These are phyloP conservation scores for Amylostereum chailletii DNA, from an alignment of 1,284 basidiomycete genomes.

Conservation along the genomic window DNA sequence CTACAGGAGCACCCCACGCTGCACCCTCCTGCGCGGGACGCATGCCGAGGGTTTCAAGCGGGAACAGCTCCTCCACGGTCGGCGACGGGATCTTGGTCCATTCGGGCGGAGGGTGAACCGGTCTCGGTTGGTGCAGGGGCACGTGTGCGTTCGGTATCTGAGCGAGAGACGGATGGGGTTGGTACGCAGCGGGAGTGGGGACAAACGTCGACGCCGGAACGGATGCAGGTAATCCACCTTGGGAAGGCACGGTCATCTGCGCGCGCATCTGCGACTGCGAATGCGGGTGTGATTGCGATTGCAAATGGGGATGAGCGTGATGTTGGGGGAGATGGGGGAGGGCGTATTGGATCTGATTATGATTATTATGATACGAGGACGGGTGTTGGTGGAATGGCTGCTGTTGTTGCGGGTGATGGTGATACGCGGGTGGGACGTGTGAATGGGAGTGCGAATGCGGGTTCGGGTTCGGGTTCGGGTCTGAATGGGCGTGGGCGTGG, in stretches of 20 bases:
- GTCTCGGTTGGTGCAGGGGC: constrained; percentile 9
- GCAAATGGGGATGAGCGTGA: not conserved
- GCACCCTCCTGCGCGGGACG: not conserved
- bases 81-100: constrained; percentile 10
- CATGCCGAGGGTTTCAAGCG: not conserved
- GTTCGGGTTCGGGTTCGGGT: not conserved
- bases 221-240: no score
- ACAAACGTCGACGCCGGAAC: not conserved
- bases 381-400: not conserved
- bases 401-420: not conserved
- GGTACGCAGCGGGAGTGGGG: not conserved
- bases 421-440: not conserved
- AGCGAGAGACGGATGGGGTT: not conserved
- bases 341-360: not conserved
- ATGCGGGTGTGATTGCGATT: not conserved
- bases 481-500: not conserved
- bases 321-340: not conserved
- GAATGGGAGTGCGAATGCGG: not conserved
- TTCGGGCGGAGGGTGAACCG: constrained; percentile 9
- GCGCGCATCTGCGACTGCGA: not conserved
- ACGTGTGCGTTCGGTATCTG: not conserved
- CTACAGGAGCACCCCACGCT: not conserved
- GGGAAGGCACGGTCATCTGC: no score
- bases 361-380: not conserved
- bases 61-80: constrained; percentile 15